Base-by-base conservation (phyloP, 495 filamentous ascomycete species). In the Aspergillus ellipticus region DNA sequence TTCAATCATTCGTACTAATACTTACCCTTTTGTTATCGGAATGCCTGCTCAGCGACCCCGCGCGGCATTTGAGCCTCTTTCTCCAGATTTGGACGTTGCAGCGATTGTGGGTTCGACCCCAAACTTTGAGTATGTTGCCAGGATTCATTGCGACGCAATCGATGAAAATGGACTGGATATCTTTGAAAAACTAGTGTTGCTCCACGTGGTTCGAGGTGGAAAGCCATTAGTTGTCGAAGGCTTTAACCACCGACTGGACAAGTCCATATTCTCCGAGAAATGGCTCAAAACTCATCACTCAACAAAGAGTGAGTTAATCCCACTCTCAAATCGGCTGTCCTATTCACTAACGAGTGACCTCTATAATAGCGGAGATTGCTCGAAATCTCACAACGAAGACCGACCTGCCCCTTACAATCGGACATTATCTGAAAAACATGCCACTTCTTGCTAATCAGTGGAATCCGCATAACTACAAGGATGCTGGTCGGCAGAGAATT, bases 221-320 rank as follows among this genome's bases (percentile, higher is more conserved):
- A 88, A 86, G 53, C 93, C 93, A 11, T 74, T 97, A 17, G 89
- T 97, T 39, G 84, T 97, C 42, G 89, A 94, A 67, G 91, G 90
- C 21, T 97, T 90, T 77, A 74, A 89, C 21, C 59, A 78, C 13
- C 76, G 82, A 16, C 73, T 87, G 42, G 84, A 87, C 57, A 80
- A 87, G 35, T 80, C 81, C 65, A 82, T 93, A 1, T 98, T 97
- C 67, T 88, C 86, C 26, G 75, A 81, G 13, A 70, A 80, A 55
- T 98, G 94, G 93, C 74, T 98, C 21, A 80, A 83, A 63, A 71
- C 79, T 20, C 85, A 88, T 17, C 82, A 86, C 66, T 83, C 86
- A 52, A 83, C 82, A 51, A 92, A 96, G 63, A 77, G 89, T 92
- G 67, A 74, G 68, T 47, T 10, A 20, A 33, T 21, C n/a, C 21